Base-by-base conservation (phyloP, 148 eudicot genomes). In the Drosera capensis region DNA sequence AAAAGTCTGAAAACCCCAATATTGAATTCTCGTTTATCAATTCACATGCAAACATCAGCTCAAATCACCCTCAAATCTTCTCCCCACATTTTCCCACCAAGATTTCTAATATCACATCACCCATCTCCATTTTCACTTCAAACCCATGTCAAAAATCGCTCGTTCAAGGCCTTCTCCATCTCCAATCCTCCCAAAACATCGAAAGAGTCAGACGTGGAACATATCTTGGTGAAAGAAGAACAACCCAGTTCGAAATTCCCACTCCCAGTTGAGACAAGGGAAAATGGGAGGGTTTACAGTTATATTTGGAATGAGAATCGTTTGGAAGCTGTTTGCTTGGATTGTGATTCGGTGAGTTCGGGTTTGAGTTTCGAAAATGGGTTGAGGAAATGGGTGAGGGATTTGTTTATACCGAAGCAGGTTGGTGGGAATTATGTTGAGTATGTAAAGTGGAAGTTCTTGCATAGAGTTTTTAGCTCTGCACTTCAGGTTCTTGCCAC, bases 401-500 rank as follows among this genome's bases (percentile, higher is more conserved):
- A 73, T 22, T 75, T 88, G 48, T 78, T 88, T 40, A 64, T 88
- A 28, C 97, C 97, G 2, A 70, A 80, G 49, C 72, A 72, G 34
- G 72, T 80, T 57, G 60, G 60, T 51, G 59, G 44, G 28, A 75
- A 73, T 78, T 88, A 88, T 43, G 26, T 78, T 36, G 79, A 75
- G 14, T 88, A 88, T 67, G 86, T 88, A 14, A 88, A 80, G 49
- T 88, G 97, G 97, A 83, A 88, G 72, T 69, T 83, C 29, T 64
- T 88, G 69, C 97, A 88, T 49, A 45, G 97, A 46, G 84, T 88
- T 34, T 88, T 73, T 56, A 75, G 94, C 60, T 83, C 94, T 60
- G 81, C 97, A 12, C 86, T 88, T 62, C 97, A 88, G 59, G 94
- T 88, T 60, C 94, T 88, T 68, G 97, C 97, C 43, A 88, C 97